These are phyloP conservation scores for Wickerhamomyces silvicola DNA, from an alignment of 805 yeast genomes.

Conservation along the genomic window DNA sequence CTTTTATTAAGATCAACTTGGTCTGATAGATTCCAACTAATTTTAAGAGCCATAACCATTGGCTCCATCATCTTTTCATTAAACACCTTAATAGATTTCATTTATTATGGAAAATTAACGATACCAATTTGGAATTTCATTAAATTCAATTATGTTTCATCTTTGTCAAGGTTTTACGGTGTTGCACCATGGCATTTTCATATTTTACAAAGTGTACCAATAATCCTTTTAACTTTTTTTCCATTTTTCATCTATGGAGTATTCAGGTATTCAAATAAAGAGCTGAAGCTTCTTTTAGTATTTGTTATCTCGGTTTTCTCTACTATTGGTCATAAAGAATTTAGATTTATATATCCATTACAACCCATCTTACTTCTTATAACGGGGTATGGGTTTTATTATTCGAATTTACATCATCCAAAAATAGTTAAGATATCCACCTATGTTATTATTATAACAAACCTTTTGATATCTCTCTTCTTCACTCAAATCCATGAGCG, in stretches of 20 bases:
- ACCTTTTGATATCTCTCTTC: slow-evolving; percentile 38
- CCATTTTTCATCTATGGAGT: slow-evolving; percentile 54
- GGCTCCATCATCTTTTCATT: slow-evolving; percentile 25
- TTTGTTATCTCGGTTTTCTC: slow-evolving; percentile 55
- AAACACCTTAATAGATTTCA: slow-evolving; percentile 46
- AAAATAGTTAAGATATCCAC: slow-evolving; percentile 10
- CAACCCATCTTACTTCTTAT: slow-evolving; percentile 64
- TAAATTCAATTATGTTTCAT: slow-evolving; percentile 69
- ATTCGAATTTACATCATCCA: slow-evolving; percentile 13
- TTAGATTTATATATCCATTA: slow-evolving; percentile 80
- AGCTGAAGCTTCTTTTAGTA: slow-evolving; percentile 27
- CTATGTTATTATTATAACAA: slow-evolving; percentile 26
- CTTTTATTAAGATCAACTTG: slow-evolving; percentile 9
- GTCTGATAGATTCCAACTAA: slow-evolving; percentile 9
- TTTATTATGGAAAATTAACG: slow-evolving; percentile 48
- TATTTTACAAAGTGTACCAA: slow-evolving; percentile 73
- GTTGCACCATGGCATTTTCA: slow-evolving; percentile 81
- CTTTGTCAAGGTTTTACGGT: slow-evolving; percentile 81
- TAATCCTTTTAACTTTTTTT: slow-evolving; percentile 56
- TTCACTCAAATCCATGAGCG: slow-evolving; percentile 73
- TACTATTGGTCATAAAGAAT: slow-evolving; percentile 75
- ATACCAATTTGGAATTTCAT: slow-evolving; percentile 67
- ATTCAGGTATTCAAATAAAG: slow-evolving; percentile 15
- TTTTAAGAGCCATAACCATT: slow-evolving; percentile 17
- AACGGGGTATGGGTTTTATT: slow-evolving; percentile 32